Conservation (phyloP, 1,284 basidiomycete species). For the Sanguinoderma infundibulare region DNA sequence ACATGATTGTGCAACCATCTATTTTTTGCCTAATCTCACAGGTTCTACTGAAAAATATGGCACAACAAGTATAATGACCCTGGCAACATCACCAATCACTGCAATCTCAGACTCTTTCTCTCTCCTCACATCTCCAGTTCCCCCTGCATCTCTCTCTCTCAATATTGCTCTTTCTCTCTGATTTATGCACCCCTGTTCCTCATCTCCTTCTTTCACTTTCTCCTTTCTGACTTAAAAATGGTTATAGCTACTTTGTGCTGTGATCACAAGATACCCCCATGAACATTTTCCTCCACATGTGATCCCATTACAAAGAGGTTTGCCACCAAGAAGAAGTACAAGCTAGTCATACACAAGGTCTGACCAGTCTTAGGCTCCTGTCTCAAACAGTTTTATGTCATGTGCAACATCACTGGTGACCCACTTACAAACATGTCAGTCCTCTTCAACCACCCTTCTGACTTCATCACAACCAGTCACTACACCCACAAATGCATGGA, state of each 20-base stretch:
- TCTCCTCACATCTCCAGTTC: background rate
- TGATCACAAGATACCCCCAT: background rate
- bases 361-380: slow-evolving; percentile 29
- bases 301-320: too few relatives aligned
- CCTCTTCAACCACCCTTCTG: slow-evolving; percentile 11
- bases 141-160: too few relatives aligned
- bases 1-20: too few relatives aligned
- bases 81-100: too few relatives aligned
- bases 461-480: slow-evolving; percentile 32
- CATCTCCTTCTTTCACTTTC: background rate
- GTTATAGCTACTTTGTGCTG: background rate
- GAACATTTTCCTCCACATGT: background rate
- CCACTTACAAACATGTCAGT: slow-evolving; percentile 34
- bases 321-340: slow-evolving; percentile 40
- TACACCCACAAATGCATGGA: slow-evolving; percentile 38
- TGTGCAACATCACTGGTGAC: too few relatives aligned
- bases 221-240: background rate
- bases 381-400: too few relatives aligned
- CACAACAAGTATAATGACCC: too few relatives aligned
- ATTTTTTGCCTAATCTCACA: too few relatives aligned
- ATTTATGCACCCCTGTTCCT: background rate
- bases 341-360: slow-evolving; percentile 38
- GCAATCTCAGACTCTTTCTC: too few relatives aligned
- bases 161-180: background rate
- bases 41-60: too few relatives aligned